A percentile compares a stretch with the other conserved stretches of the same genome.
These are phyloP conservation scores for Lactifluus pinguis DNA, from an alignment of 768 basidiomycete genomes.

Conservation along the genomic window DNA sequence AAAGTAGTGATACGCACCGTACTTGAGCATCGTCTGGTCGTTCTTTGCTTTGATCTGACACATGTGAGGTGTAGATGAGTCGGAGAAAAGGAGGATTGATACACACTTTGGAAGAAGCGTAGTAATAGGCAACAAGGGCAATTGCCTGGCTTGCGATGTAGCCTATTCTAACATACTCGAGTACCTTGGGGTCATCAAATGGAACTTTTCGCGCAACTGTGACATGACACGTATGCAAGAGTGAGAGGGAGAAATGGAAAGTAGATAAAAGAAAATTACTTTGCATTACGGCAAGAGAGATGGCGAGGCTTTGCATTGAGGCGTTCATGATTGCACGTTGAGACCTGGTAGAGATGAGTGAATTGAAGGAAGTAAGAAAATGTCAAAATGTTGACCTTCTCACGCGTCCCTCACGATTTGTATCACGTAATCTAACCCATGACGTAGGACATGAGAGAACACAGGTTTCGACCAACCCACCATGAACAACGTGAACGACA, in stretches of 20 bases:
- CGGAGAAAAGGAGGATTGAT: background rate
- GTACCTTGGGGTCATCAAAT: conserved; percentile 78
- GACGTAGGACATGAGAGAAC: background rate
- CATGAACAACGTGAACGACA: conserved; percentile 34
- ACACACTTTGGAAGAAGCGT: conserved; percentile 60
- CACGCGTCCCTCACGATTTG: no score
- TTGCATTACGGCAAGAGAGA: conserved; percentile 94
- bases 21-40: conserved; percentile 93
- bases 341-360: background rate
- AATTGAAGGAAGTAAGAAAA: background rate
- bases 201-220: conserved; percentile 85
- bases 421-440: no score
- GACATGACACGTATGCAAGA: conserved; percentile 12
- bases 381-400: no score
- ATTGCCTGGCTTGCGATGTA: conserved; percentile 71
- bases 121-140: conserved; percentile 73
- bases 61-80: background rate
- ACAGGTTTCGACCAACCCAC: background rate
- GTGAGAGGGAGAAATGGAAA: background rate
- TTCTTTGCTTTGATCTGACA: conserved; percentile 86
- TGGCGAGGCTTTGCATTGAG: conserved; percentile 50
- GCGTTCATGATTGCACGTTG: conserved; percentile 11
- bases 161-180: conserved; percentile 74
- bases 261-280: conserved; percentile 31
- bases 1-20: conserved; percentile 45